These are phyloP conservation scores for Atkinsonella texensis DNA, from an alignment of 2,329 filamentous ascomycete genomes.

Conservation along the genomic window DNA sequence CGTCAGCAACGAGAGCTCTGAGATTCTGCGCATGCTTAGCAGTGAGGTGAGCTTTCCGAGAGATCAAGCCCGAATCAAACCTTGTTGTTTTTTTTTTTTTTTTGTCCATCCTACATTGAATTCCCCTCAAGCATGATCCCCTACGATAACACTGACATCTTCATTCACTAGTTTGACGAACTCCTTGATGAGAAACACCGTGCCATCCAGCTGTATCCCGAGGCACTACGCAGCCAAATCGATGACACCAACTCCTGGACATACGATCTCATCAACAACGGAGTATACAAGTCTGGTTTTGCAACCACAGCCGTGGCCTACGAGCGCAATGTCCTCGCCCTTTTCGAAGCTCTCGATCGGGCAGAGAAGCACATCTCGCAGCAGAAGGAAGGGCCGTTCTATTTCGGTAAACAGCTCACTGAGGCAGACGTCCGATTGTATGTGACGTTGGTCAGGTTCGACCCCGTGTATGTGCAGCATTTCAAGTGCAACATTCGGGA, in stretches of 20 bases:
- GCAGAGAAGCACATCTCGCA: slow-evolving; percentile 56
- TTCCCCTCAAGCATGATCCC: not conserved
- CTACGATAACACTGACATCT: no score
- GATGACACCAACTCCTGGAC: slow-evolving; percentile 72
- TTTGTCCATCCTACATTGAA: not conserved
- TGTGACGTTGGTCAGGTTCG: slow-evolving; percentile 63
- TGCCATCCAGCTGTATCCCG: slow-evolving; percentile 55
- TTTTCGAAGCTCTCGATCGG: slow-evolving; percentile 69
- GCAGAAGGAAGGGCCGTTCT: slow-evolving; percentile 47
- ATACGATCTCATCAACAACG: slow-evolving; percentile 62
- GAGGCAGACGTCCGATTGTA: slow-evolving; percentile 70
- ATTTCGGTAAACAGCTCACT: slow-evolving; percentile 63
- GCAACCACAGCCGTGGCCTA: slow-evolving; percentile 77
- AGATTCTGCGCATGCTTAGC: slow-evolving; percentile 87
- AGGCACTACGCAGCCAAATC: slow-evolving; percentile 51
- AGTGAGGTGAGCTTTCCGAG: slow-evolving; percentile 40
- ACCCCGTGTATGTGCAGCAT: slow-evolving; percentile 74
- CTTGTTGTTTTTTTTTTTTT: not conserved
- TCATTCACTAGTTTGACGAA: slow-evolving; percentile 50
- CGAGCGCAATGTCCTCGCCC: slow-evolving; percentile 53
- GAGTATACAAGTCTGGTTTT: slow-evolving; percentile 68
- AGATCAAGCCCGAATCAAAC: not conserved
- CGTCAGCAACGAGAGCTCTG: slow-evolving; percentile 83
- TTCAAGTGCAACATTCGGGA: slow-evolving; percentile 82
- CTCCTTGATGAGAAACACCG: slow-evolving; percentile 49